Conservation (phyloP, 352 stramenopile species). For the Globisporangium mamillatum region DNA sequence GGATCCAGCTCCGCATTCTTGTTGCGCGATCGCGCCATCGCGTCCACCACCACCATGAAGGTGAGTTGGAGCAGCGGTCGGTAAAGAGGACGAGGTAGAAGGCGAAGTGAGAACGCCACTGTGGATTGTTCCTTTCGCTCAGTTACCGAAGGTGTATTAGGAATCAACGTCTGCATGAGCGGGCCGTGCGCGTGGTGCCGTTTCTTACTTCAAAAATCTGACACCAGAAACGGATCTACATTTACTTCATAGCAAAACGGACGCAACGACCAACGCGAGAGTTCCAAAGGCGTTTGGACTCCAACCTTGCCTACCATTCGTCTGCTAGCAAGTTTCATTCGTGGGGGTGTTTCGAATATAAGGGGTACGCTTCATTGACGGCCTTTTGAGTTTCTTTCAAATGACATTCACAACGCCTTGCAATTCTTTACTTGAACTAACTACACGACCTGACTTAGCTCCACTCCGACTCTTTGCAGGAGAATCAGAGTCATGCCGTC, state of each 20-base stretch:
- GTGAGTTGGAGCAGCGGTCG: no score
- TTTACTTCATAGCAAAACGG: not conserved
- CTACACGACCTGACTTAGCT: not conserved
- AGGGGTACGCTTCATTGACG: no score
- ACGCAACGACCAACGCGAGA: no score
- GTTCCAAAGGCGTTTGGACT: no score
- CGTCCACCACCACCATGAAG: not conserved
- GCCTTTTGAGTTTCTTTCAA: no score
- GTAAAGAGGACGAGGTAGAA: not conserved
- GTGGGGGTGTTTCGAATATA: no score
- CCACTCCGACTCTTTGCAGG: not conserved
- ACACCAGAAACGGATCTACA: not conserved
- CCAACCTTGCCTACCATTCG: no score
- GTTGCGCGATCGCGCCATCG: not conserved
- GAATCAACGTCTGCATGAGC: not conserved
- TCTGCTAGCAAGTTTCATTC: no score
- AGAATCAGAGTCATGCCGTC: no score
- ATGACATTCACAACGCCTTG: no score
- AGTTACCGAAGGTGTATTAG: not conserved
- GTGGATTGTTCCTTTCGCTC: not conserved
- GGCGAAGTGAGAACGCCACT: not conserved
- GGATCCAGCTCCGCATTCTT: not conserved
- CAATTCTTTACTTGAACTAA: no score
- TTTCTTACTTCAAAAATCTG: not conserved
- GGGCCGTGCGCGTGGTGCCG: no score